Evolutionary conservation across 495 filamentous ascomycete genomes (phyloP).

Genomic region (Podospora tetraspora): DNA sequence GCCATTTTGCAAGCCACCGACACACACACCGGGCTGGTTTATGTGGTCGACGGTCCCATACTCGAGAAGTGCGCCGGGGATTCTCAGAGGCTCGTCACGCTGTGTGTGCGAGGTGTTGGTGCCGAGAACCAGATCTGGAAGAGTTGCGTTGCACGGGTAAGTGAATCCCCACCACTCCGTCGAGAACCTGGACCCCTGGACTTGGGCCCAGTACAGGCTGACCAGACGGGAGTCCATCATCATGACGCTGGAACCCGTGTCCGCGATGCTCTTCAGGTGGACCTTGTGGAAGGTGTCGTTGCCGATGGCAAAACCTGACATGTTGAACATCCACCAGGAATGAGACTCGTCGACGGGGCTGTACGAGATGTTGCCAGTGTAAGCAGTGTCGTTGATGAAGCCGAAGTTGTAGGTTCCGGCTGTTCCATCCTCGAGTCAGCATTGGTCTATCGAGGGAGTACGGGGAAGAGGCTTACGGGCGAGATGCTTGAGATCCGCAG

Average conservation of each 20-base stretch:
- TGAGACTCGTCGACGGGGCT: conserved; percentile 50
- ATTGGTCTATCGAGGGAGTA: not conserved
- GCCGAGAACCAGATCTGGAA: conserved; percentile 59
- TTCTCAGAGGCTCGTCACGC: conserved; percentile 34
- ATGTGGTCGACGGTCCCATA: conserved; percentile 37
- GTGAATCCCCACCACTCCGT: conserved; percentile 56
- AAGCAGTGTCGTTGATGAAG: conserved; percentile 58
- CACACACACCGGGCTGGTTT: conserved; percentile 39
- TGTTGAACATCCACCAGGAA: conserved; percentile 70
- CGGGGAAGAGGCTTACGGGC: conserved; percentile 27
- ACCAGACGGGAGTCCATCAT: conserved; percentile 55
- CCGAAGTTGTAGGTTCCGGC: conserved; percentile 73
- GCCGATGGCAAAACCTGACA: conserved; percentile 58
- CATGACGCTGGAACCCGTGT: conserved; percentile 71
- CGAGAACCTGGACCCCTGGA: conserved; percentile 47
- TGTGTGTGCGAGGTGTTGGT: conserved; percentile 35
- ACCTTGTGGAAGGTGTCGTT: conserved; percentile 27
- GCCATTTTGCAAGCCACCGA: conserved; percentile 60
- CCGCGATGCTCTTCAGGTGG: conserved; percentile 50
- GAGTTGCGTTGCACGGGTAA: conserved; percentile 57
- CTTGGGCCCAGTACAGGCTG: conserved; percentile 56
- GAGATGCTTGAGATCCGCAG: conserved; percentile 59
- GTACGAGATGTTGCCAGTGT: conserved; percentile 61
- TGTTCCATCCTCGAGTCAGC: not conserved
- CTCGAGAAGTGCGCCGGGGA: conserved; percentile 54